Percentiles rank a stretch among this genome's conserved stretches.
Conservation (phyloP, 2,329 filamentous ascomycete genomes). For the Amesomyces nigricolor region DNA sequence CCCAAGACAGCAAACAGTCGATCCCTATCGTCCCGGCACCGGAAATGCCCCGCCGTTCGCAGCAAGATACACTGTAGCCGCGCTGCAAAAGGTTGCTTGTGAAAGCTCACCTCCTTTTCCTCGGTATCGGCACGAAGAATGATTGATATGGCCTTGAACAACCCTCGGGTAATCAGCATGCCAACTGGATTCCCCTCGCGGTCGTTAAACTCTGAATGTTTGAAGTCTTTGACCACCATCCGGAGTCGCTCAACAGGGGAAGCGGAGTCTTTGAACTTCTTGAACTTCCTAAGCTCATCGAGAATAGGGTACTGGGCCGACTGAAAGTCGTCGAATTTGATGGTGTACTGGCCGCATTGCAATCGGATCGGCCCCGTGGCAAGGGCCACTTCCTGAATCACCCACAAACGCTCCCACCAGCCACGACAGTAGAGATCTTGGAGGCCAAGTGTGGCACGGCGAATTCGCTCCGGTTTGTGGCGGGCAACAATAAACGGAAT, state of each 20-base stretch:
- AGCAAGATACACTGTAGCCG: neutral
- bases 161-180: no score
- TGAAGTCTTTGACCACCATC: no score
- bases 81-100: neutral
- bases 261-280: no score
- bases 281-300: no score
- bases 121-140: no score
- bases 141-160: no score
- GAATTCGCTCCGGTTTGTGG: neutral
- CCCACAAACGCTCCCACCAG: slow-evolving; percentile 5
- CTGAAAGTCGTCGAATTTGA: neutral
- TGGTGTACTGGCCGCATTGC: neutral
- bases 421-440: neutral
- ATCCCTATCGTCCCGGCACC: neutral
- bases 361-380: neutral
- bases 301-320: neutral
- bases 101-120: no score
- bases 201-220: no score
- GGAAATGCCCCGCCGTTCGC: neutral
- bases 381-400: neutral
- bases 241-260: no score
- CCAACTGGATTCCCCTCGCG: no score
- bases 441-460: neutral
- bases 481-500: neutral
- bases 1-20: neutral